Conservation (phyloP, 129 eudicot species). For the Daucus carota region DH1_v3.0 NC_030383.2:46405001-46405500, state of each 20-base stretch:
- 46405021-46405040: neutral
- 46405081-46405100: neutral
- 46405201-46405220: conserved; percentile 54
- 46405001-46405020: conserved; percentile 24
- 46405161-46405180: conserved; percentile 34
- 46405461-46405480: too few species aligned
- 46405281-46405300: neutral
- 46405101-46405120: neutral
- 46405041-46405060: neutral
- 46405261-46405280: neutral
- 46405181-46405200: conserved; percentile 30
- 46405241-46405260: conserved; percentile 50
- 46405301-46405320: neutral
- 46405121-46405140: neutral
- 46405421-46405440: too few species aligned
- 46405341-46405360: neutral
- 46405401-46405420: neutral
- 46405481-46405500: too few species aligned
- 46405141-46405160: neutral
- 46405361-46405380: neutral
- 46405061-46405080: neutral
- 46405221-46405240: conserved; percentile 65
- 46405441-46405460: too few species aligned
- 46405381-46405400: neutral
- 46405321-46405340: neutral